Evolutionary conservation across 1,139 yeast genomes (phyloP), one percentile per base, ranked within the genome.

Genomic region (Taphrina deformans): DNA sequence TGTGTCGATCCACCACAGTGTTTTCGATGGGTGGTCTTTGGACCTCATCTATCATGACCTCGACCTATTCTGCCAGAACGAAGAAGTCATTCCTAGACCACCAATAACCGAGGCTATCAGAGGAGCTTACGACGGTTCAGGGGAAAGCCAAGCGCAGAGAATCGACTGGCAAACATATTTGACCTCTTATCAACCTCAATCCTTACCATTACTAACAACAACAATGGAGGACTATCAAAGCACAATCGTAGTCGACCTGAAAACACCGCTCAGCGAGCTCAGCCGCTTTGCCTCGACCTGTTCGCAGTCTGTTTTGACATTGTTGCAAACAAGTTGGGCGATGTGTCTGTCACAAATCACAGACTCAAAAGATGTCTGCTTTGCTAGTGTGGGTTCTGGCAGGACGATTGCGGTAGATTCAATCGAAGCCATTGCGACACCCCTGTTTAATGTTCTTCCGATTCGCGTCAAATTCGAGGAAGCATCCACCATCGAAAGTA

Each of bases 1-100:
- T 24, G 24, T 67, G 2, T 66, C 67, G n/a, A 45, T 69, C 53
- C 70, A 69, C 44, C 70, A 69, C 40, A 69, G 69, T 6, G 50
- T 69, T 58, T 69, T 56, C 52, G 70, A 69, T 31, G 70, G 63
- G n/a, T 62, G 65, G 45, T 69, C 70, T 33, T 38, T 67, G 16
- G 31, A 65, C 33, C 51, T 67, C 7, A 50, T 69, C 9, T 63
- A 62, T 9, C 31, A 27, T 9, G 70, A 69, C 40, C 60, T 69
- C n/a, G 38, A 50, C 7, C 35, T 21, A 24, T 16, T 23, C 10
- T 52, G 59, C 29, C 35, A 26, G 21, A 16, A 12, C 21, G 16
- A 7, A 27, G 35, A 26, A 7, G 35, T 48, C 6, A 33, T 10
- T 2, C 10, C 18, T 12, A 16, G 35, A 48, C 23, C 35, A 48